These are phyloP conservation scores for Calonectria pteridis DNA, from an alignment of 2,329 filamentous ascomycete genomes.

Conservation along the genomic window DNA sequence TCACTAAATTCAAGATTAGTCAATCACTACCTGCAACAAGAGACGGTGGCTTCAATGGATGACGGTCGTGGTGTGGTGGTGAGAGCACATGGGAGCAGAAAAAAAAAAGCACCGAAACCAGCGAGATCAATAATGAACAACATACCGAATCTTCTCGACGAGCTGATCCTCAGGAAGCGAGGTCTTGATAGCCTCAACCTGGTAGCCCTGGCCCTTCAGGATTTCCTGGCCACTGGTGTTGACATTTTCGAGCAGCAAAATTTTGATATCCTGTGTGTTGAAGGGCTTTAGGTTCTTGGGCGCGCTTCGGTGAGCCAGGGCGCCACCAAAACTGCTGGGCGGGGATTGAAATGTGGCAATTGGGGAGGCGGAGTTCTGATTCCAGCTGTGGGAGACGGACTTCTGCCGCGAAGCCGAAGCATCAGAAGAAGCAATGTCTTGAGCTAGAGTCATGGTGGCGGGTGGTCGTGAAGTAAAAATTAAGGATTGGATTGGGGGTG, in stretches of 20 bases:
- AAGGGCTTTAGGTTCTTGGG: constrained; percentile 93
- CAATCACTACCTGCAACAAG: not conserved
- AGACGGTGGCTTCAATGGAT: not conserved
- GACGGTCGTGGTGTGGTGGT: not conserved
- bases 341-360: constrained; percentile 81
- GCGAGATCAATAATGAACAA: constrained; percentile 34
- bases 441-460: constrained; percentile 56
- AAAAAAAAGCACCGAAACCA: constrained; percentile 24
- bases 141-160: constrained; percentile 94
- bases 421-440: constrained; percentile 58
- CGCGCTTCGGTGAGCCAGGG: constrained; percentile 52
- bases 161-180: constrained; percentile 93
- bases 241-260: constrained; percentile 94
- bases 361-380: constrained; percentile 77
- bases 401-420: constrained; percentile 51
- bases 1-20: constrained; percentile 67
- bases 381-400: constrained; percentile 69
- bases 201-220: constrained; percentile 87
- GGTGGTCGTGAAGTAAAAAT: constrained; percentile 40
- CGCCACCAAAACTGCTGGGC: constrained; percentile 70
- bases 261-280: constrained; percentile 95
- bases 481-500: constrained; percentile 12
- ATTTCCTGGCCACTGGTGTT: constrained; percentile 91
- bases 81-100: constrained; percentile 17
- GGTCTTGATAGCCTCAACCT: constrained; percentile 91